Conservation (phyloP, 75 land plant genomes). For the Cupressus sempervirens region DNA sequence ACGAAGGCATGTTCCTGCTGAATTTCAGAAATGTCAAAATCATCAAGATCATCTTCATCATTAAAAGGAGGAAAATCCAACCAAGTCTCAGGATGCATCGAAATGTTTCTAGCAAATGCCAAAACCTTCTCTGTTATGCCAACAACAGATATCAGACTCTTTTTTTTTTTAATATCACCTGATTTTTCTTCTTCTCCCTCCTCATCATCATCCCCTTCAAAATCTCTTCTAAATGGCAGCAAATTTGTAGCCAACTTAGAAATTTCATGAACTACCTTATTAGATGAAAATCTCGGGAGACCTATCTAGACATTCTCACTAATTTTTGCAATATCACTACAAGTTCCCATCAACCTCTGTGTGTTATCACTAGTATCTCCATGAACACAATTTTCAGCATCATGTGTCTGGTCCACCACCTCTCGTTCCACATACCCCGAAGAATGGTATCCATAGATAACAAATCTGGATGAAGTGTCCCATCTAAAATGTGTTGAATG, state of each 20-base stretch:
- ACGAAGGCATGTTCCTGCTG: conserved; percentile 80
- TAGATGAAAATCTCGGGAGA: conserved; percentile 51
- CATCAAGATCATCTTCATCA: conserved; percentile 76
- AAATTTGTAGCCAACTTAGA: conserved; percentile 63
- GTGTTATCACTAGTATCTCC: too few species aligned
- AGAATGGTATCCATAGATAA: too few species aligned
- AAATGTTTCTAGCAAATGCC: conserved; percentile 82
- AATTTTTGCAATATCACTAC: conserved; percentile 70
- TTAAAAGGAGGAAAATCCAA: conserved; percentile 75
- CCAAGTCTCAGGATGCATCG: conserved; percentile 97
- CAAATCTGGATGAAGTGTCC: too few species aligned
- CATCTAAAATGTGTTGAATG: too few species aligned
- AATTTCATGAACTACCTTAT: conserved; percentile 47
- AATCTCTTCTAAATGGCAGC: conserved; percentile 30
- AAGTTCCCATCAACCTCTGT: conserved; percentile 67
- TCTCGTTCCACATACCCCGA: too few species aligned
- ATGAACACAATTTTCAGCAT: too few species aligned
- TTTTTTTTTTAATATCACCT: conserved; percentile 11
- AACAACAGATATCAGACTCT: conserved; percentile 18
- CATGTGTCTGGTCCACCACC: too few species aligned
- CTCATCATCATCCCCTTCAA: conserved; percentile 20
- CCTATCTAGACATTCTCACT: conserved; percentile 53
- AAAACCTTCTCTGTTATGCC: conserved; percentile 91
- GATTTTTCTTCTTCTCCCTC: conserved; percentile 15
- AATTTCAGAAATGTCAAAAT: conserved; percentile 74